A percentile compares a stretch with the other conserved stretches of the same genome.
These are phyloP conservation scores for Chloromonas sp. DNA, from an alignment of 163 green algal genomes.

Conservation along the genomic window DNA sequence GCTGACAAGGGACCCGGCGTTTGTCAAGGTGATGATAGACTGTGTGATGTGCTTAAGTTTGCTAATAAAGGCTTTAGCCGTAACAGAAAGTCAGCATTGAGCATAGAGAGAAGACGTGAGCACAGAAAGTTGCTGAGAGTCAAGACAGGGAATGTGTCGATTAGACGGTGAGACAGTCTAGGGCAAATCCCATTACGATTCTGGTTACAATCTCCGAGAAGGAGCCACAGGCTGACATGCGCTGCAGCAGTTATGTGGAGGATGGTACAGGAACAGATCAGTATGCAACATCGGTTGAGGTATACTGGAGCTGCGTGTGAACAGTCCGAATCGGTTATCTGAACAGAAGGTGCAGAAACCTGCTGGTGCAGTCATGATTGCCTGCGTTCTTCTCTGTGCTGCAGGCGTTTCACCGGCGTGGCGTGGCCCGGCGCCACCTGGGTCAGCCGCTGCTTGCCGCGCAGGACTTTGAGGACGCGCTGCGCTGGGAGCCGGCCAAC, in stretches of 20 bases:
- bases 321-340: not conserved
- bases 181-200: not conserved
- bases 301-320: not conserved
- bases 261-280: not conserved
- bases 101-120: not conserved
- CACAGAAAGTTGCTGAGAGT: not conserved
- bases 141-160: not conserved
- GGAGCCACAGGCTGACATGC: not conserved
- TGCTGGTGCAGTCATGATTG: not conserved
- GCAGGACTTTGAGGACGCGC: constrained; percentile 63
- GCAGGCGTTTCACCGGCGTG: constrained; percentile 61
- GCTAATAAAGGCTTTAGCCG: not conserved
- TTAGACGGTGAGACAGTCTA: not conserved
- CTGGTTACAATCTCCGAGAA: not conserved
- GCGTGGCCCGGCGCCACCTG: constrained; percentile 44
- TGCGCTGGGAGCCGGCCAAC: constrained; percentile 62
- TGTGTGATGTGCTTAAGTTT: not conserved
- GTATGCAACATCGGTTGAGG: not conserved
- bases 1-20: constrained; percentile 56
- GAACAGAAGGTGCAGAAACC: not conserved
- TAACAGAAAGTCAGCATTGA: not conserved
- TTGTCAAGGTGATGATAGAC: constrained; percentile 49
- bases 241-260: not conserved
- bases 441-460: constrained; percentile 44
- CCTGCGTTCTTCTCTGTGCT: not conserved